phyloP scores from a whole-genome alignment of 495 filamentous ascomycete species.

The Hypoxylon trugodes region DNA sequence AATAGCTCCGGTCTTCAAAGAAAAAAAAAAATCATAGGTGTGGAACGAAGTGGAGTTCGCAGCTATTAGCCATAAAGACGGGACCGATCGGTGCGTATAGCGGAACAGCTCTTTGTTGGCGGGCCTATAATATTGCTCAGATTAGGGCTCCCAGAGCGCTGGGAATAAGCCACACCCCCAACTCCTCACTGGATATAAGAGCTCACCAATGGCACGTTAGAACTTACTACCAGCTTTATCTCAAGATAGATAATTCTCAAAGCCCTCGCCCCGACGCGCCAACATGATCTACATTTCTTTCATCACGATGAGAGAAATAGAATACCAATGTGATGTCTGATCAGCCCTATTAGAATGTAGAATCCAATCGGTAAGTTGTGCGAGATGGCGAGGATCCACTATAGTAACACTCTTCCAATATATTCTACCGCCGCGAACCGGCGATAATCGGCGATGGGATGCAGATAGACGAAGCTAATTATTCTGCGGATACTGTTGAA shows the following conservation, averaged over 20 bases:
- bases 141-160: background rate
- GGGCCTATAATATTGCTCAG: background rate
- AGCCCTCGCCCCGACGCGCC: background rate
- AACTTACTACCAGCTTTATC: background rate
- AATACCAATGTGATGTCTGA: slow-evolving; percentile 4
- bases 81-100: background rate
- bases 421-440: slow-evolving; percentile 11
- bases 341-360: slow-evolving; percentile 11
- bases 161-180: background rate
- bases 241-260: slow-evolving; percentile 5
- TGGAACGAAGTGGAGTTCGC: background rate
- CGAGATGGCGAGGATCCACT: slow-evolving; percentile 20
- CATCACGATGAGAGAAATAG: slow-evolving; percentile 11
- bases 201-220: background rate
- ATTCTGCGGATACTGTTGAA: slow-evolving; percentile 5
- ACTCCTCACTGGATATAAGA: background rate
- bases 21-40: slow-evolving; percentile 3
- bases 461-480: slow-evolving; percentile 21
- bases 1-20: background rate
- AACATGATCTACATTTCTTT: slow-evolving; percentile 22
- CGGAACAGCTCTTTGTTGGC: slow-evolving; percentile 5
- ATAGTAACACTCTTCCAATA: slow-evolving; percentile 31
- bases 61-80: slow-evolving; percentile 4
- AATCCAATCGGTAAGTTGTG: slow-evolving; percentile 22
- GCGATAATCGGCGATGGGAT: slow-evolving; percentile 39